Evolutionary conservation across 805 yeast species (phyloP).

Genomic region (Candida bentonensis): DNA sequence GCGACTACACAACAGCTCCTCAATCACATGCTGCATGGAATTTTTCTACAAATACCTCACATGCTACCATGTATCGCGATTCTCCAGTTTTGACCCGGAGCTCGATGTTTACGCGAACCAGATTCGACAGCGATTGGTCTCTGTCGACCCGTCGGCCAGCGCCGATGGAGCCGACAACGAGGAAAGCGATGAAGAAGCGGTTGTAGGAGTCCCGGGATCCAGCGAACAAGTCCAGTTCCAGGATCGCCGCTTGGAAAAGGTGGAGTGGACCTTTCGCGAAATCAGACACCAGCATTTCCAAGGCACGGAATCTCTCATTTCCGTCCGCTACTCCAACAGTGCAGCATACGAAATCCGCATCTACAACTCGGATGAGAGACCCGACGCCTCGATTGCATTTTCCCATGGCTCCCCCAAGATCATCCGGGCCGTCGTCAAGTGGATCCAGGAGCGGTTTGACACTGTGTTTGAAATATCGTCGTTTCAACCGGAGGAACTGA

Average conservation of each 20-base stretch:
- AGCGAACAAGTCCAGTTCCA: too few species aligned
- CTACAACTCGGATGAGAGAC: background rate
- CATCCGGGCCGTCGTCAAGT: slow-evolving; percentile 4
- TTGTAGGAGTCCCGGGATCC: too few species aligned
- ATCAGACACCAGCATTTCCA: background rate
- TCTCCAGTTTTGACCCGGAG: background rate
- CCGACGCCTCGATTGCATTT: background rate
- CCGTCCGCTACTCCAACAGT: background rate
- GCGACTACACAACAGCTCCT: too few species aligned
- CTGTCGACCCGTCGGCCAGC: too few species aligned
- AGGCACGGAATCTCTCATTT: background rate
- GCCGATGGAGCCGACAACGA: background rate
- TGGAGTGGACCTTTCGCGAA: background rate
- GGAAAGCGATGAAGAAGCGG: background rate
- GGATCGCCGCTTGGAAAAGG: too few species aligned
- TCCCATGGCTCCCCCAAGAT: background rate
- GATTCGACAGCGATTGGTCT: background rate
- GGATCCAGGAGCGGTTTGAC: slow-evolving; percentile 8
- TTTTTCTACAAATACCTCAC: background rate
- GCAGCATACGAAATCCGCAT: background rate
- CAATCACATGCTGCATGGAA: too few species aligned
- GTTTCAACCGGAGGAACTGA: slow-evolving; percentile 3
- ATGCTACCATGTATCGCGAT: background rate
- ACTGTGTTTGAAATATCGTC: slow-evolving; percentile 5
- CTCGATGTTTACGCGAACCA: background rate